phyloP scores from a whole-genome alignment of 306 rosid genomes.

The Gastrolobium villosum region DNA sequence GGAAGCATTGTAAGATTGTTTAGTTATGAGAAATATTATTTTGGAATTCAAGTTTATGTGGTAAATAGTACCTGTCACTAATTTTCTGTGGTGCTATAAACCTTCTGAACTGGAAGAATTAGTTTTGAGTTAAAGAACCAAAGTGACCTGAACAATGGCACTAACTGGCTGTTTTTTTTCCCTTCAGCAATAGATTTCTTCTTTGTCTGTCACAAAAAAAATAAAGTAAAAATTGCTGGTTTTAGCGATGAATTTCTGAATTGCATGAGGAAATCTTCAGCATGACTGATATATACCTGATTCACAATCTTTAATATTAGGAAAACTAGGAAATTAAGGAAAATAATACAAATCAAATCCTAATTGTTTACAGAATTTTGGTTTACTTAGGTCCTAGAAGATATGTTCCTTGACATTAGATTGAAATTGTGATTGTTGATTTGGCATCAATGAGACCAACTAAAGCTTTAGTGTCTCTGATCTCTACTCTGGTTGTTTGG shows the following conservation, averaged over 20 bases:
- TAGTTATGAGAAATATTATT: slow-evolving; percentile 1
- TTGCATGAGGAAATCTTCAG: no score
- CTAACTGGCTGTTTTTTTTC: slow-evolving; percentile 3
- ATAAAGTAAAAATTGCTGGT: background rate
- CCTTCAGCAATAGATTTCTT: slow-evolving; percentile 2
- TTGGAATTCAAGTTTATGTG: background rate
- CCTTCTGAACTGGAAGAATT: slow-evolving; percentile 21
- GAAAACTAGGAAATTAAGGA: no score
- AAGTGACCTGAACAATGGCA: background rate
- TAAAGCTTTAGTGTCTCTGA: slow-evolving; percentile 1
- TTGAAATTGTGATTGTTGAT: slow-evolving; percentile 9
- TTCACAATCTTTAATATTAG: no score
- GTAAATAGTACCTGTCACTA: background rate
- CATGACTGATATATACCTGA: no score
- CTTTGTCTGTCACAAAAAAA: slow-evolving; percentile 15
- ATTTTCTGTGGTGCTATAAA: slow-evolving; percentile 11
- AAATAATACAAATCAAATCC: no score
- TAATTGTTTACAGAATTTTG: background rate
- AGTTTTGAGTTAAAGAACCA: background rate
- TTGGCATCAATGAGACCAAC: slow-evolving; percentile 16
- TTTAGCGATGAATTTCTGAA: no score
- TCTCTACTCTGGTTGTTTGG: slow-evolving; percentile 25
- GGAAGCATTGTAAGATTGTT: slow-evolving; percentile 28
- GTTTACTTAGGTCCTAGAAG: slow-evolving; percentile 16
- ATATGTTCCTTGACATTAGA: slow-evolving; percentile 28